A percentile compares a stretch with the other conserved stretches of the same genome.
These are phyloP conservation scores for Suillus brevipes DNA, from an alignment of 768 basidiomycete species.

Conservation along the genomic window DNA sequence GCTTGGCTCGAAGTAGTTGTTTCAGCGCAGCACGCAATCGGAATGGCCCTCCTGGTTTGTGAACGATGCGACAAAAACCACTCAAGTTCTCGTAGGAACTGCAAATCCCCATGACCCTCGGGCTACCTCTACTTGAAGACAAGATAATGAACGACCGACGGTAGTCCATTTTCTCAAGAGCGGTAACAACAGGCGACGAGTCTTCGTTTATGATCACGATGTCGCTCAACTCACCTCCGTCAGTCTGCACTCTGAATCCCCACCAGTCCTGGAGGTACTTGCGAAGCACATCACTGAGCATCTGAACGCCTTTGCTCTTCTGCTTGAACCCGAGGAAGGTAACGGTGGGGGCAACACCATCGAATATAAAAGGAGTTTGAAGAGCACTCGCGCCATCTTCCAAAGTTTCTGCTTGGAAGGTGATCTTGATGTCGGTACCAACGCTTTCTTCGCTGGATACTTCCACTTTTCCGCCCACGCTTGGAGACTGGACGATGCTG, in stretches of 20 bases:
- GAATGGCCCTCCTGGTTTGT: conserved; percentile 87
- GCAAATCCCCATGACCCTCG: conserved; percentile 59
- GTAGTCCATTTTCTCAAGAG: conserved; percentile 57
- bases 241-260: conserved; percentile 57
- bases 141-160: conserved; percentile 73
- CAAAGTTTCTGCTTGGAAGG: conserved; percentile 68
- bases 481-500: conserved; percentile 84
- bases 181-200: conserved; percentile 51
- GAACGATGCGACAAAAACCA: conserved; percentile 84
- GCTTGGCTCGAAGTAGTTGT: conserved; percentile 35
- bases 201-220: conserved; percentile 86
- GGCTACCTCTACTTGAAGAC: conserved; percentile 67
- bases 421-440: conserved; percentile 90
- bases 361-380: conserved; percentile 48
- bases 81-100: conserved; percentile 77
- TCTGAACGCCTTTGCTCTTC: conserved; percentile 61
- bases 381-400: conserved; percentile 41
- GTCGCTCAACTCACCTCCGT: conserved; percentile 53
- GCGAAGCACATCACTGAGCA: conserved; percentile 60
- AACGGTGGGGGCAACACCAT: conserved; percentile 48
- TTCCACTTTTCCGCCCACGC: conserved; percentile 88
- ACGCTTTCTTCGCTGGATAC: conserved; percentile 89
- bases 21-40: conserved; percentile 67
- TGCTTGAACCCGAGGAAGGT: conserved; percentile 74
- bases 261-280: conserved; percentile 77